These are phyloP conservation scores for Kwoniella sp. DNA, from an alignment of 768 basidiomycete species.

Conservation along the genomic window DNA sequence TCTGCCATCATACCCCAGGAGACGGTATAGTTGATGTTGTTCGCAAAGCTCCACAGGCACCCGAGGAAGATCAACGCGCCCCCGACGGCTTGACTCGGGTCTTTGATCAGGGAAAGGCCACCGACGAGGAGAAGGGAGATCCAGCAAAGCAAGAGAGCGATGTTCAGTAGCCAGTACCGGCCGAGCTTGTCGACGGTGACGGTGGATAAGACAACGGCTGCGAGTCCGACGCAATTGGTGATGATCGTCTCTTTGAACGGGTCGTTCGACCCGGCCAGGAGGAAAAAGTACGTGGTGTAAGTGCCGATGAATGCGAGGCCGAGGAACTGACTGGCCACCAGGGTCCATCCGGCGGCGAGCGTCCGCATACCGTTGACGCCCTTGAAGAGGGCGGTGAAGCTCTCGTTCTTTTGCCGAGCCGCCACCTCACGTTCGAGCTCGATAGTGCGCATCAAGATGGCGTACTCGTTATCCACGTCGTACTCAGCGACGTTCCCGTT, in stretches of 20 bases:
- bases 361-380: constrained; percentile 34
- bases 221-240: constrained; percentile 9
- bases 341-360: constrained; percentile 33
- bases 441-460: constrained; percentile 27
- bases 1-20: constrained; percentile 1
- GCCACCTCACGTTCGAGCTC: constrained; percentile 18
- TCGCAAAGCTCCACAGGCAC: constrained; percentile 5
- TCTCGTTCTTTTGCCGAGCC: constrained; percentile 19
- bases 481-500: constrained; percentile 35
- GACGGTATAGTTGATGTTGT: not conserved
- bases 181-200: constrained; percentile 8
- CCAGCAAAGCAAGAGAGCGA: not conserved
- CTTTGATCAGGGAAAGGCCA: not conserved
- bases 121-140: constrained; percentile 4
- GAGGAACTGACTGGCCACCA: constrained; percentile 27
- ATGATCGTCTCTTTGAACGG: constrained; percentile 21
- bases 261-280: constrained; percentile 14
- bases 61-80: constrained; percentile 6
- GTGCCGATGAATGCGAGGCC: constrained; percentile 30
- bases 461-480: constrained; percentile 39
- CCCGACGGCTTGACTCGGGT: not conserved
- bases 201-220: constrained; percentile 6
- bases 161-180: constrained; percentile 8
- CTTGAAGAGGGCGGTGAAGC: constrained; percentile 28
- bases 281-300: constrained; percentile 20